Evolutionary conservation across 495 filamentous ascomycete genomes (phyloP).

Genomic region (Aspergillus kassunensis): DNA sequence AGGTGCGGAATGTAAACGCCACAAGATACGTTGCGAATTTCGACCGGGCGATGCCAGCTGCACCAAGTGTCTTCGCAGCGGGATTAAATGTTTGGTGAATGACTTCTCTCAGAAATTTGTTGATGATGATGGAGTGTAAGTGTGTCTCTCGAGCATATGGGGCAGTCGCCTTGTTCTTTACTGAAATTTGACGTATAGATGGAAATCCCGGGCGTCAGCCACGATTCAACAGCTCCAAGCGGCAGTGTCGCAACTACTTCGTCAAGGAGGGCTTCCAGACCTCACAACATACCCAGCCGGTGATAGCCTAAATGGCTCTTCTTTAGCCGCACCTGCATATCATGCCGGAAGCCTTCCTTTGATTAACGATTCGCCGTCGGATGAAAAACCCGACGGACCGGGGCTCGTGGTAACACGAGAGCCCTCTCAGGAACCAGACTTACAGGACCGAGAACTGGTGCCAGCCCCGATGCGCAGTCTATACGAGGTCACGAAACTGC

Average conservation of each 20-base stretch:
- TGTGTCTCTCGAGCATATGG: conserved; percentile 3
- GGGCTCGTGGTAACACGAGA: conserved; percentile 45
- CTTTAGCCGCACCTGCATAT: conserved; percentile 30
- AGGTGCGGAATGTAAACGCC: conserved; percentile 48
- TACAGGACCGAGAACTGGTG: conserved; percentile 46
- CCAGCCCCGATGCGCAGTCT: conserved; percentile 56
- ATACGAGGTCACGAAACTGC: conserved; percentile 57
- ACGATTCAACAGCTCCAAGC: conserved; percentile 41
- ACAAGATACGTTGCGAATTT: conserved; percentile 48
- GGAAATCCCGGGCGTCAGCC: conserved; percentile 42
- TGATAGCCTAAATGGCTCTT: conserved; percentile 25
- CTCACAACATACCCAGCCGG: conserved; percentile 36
- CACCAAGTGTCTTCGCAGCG: conserved; percentile 44
- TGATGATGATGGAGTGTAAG: conserved; percentile 44
- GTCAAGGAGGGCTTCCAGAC: conserved; percentile 36
- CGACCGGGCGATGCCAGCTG: conserved; percentile 39
- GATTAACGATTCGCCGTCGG: conserved; percentile 24
- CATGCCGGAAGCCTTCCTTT: conserved; percentile 26
- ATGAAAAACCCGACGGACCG: conserved; percentile 27
- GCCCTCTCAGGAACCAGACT: conserved; percentile 47
- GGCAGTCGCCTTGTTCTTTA: background rate
- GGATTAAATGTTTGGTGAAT: conserved; percentile 46
- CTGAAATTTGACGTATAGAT: conserved; percentile 28
- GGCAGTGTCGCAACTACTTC: conserved; percentile 43
- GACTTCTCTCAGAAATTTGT: conserved; percentile 50